phyloP scores from a whole-genome alignment of 2,329 filamentous ascomycete species.

The Nemania bipapillata region DNA sequence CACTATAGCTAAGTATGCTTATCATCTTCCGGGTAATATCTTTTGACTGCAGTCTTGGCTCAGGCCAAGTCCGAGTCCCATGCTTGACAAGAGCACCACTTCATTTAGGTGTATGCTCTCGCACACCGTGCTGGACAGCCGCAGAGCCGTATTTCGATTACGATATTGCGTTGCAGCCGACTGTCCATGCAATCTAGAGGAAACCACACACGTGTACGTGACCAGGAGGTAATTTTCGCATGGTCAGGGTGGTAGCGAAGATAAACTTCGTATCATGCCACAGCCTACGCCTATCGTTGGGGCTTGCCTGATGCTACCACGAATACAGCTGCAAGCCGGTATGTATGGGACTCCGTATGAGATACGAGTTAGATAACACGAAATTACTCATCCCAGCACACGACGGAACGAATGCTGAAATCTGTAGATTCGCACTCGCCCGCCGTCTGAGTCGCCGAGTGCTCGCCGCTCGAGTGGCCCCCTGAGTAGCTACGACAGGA shows the following conservation, averaged over 20 bases:
- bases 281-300: neutral
- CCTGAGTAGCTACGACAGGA: slow-evolving; percentile 30
- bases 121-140: neutral
- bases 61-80: neutral
- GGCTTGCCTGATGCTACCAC: neutral
- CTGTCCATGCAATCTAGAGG: neutral
- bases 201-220: neutral
- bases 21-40: neutral
- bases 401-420: slow-evolving; percentile 35
- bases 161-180: neutral
- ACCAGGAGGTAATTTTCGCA: neutral
- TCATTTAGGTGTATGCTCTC: neutral
- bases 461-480: slow-evolving; percentile 30
- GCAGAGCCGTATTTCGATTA: neutral
- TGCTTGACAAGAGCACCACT: neutral
- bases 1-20: too few species aligned
- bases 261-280: slow-evolving; percentile 4
- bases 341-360: neutral
- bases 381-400: slow-evolving; percentile 30
- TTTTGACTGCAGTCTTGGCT: neutral
- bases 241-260: neutral
- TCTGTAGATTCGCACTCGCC: slow-evolving; percentile 35
- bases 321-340: neutral
- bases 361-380: neutral
- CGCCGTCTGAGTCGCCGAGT: slow-evolving; percentile 21